Conservation (phyloP, 768 basidiomycete species). For the Pulveroboletus sp. region DNA sequence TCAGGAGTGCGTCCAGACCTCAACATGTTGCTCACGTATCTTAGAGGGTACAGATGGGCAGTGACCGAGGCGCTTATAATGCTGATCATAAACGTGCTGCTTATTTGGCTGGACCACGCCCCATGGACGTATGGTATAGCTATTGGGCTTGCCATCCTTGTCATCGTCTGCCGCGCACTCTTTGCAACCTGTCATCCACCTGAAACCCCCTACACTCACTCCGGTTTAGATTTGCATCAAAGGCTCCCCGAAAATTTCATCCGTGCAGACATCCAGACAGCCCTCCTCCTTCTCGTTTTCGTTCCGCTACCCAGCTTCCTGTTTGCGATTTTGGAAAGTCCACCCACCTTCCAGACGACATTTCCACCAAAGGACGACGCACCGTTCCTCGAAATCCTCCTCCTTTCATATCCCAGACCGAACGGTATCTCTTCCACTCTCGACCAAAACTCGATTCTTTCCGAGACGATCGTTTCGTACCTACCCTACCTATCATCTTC, state of each 20-base stretch:
- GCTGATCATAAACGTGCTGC: slow-evolving; percentile 6
- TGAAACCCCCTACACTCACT: not conserved
- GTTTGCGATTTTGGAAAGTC: not conserved
- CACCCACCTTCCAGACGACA: slow-evolving; percentile 2
- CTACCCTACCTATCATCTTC: slow-evolving; percentile 31
- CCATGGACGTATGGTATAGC: slow-evolving; percentile 39
- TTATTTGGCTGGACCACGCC: slow-evolving; percentile 30
- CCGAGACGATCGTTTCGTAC: slow-evolving; percentile 35
- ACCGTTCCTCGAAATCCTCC: slow-evolving; percentile 37
- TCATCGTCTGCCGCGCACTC: slow-evolving; percentile 11
- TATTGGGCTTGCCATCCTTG: slow-evolving; percentile 21
- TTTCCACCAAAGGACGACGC: slow-evolving; percentile 16
- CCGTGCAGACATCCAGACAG: slow-evolving; percentile 14
- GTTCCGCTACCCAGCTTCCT: slow-evolving; percentile 5
- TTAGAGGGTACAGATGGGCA: slow-evolving; percentile 15
- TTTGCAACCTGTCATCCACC: not conserved
- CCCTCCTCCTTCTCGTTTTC: slow-evolving; percentile 18
- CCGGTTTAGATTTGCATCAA: not conserved
- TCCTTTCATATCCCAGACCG: slow-evolving; percentile 38
- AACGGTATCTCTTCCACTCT: slow-evolving; percentile 23
- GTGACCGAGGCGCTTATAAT: slow-evolving; percentile 9
- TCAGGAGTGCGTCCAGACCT: slow-evolving; percentile 15
- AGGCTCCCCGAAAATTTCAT: slow-evolving; percentile 1
- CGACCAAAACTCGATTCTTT: slow-evolving; percentile 25
- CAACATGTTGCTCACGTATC: not conserved